phyloP scores from a whole-genome alignment of 1,284 basidiomycete genomes.

The Papiliotrema flavescens region DNA sequence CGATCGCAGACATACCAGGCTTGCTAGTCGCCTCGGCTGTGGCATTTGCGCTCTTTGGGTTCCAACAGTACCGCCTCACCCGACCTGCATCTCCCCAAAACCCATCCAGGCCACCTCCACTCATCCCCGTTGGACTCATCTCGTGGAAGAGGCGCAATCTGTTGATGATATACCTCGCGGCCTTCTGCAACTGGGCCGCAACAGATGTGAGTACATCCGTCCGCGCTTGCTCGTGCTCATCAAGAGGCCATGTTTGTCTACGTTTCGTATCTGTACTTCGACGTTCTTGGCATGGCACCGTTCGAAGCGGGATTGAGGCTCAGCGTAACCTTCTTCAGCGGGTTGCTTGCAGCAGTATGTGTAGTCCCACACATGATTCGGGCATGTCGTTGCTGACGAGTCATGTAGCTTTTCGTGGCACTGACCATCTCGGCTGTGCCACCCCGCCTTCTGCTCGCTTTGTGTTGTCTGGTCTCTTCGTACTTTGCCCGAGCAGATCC shows the following conservation, averaged over 20 bases:
- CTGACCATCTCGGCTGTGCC: constrained; percentile 6
- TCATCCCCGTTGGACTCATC: constrained; percentile 5
- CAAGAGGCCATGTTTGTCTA: not conserved
- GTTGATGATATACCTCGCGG: not conserved
- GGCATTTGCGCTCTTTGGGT: constrained; percentile 4
- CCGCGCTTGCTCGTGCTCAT: not conserved
- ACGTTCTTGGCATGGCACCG: not conserved
- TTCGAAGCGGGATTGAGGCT: constrained; percentile 6
- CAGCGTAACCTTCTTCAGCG: constrained; percentile 9
- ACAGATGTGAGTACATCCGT: not conserved
- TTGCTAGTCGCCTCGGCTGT: constrained; percentile 2
- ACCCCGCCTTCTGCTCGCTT: constrained; percentile 4
- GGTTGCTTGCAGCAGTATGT: constrained; percentile 5
- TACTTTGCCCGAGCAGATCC: no score
- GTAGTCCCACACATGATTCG: no score
- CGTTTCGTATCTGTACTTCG: constrained; percentile 7
- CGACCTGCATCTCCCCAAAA: not conserved
- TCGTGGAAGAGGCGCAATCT: not conserved
- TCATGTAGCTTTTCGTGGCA: constrained; percentile 2
- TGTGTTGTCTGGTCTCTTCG: not conserved
- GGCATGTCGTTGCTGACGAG: not conserved
- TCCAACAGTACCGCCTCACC: not conserved
- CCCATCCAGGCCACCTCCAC: constrained; percentile 5
- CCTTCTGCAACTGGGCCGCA: not conserved
- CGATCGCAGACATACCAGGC: constrained; percentile 11